Percentiles rank a stretch among this genome's conserved stretches.
phyloP scores from a whole-genome alignment of 768 basidiomycete genomes.

The Xerocomus brunneocitrinus region DNA sequence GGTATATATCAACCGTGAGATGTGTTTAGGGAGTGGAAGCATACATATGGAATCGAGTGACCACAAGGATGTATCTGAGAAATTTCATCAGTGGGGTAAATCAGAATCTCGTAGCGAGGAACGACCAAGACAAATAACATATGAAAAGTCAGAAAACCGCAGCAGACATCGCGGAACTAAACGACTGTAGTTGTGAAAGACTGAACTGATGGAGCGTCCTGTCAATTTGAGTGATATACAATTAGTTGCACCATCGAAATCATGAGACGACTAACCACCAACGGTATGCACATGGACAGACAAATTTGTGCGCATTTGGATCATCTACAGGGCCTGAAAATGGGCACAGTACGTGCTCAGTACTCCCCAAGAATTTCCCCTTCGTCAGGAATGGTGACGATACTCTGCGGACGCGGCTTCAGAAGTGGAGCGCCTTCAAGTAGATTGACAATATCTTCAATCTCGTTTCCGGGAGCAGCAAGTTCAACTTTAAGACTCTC shows the following conservation, averaged over 20 bases:
- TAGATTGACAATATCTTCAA: constrained; percentile 64
- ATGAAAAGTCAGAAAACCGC: constrained; percentile 13
- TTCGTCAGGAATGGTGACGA: constrained; percentile 50
- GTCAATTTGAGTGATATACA: background rate
- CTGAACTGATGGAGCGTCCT: constrained; percentile 14
- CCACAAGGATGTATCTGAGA: constrained; percentile 1
- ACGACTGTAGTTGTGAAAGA: constrained; percentile 31
- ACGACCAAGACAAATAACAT: constrained; percentile 20
- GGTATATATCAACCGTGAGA: constrained; percentile 19
- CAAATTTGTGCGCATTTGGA: constrained; percentile 15
- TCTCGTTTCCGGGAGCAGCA: constrained; percentile 34
- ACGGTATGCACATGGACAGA: constrained; percentile 23
- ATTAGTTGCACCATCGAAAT: background rate
- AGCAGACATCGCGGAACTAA: constrained; percentile 28
- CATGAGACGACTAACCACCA: constrained; percentile 12
- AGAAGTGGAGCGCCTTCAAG: constrained; percentile 42
- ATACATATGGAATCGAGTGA: constrained; percentile 8
- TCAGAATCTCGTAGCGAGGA: constrained; percentile 8
- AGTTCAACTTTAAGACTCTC: constrained; percentile 3
- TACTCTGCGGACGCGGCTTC: constrained; percentile 41
- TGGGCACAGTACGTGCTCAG: constrained; percentile 23
- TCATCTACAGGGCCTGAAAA: constrained; percentile 21
- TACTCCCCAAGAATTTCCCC: constrained; percentile 54
- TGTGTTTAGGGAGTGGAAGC: constrained; percentile 2
- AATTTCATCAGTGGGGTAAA: background rate